phyloP scores from a whole-genome alignment of 345 rosid species.

The Aurinia saxatilis region DNA sequence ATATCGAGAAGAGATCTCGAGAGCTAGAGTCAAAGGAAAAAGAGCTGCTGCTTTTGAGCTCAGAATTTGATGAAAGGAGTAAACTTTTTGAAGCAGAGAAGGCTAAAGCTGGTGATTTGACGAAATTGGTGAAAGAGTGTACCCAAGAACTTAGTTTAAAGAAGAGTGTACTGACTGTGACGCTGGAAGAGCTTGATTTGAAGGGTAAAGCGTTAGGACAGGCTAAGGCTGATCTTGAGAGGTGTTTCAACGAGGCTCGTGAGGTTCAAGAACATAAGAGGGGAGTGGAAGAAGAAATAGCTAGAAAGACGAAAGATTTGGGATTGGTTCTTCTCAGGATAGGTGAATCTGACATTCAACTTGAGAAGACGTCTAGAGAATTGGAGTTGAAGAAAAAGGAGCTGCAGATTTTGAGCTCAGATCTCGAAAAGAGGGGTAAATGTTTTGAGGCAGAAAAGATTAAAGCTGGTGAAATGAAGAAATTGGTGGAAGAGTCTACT shows the following conservation, averaged over 20 bases:
- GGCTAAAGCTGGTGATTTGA: not conserved
- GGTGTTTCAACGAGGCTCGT: not conserved
- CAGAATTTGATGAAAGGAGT: not conserved
- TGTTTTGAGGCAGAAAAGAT: not conserved
- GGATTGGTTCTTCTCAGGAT: not conserved
- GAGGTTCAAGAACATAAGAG: not conserved
- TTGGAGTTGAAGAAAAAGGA: not conserved
- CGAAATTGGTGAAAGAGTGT: not conserved
- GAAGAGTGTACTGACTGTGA: not conserved
- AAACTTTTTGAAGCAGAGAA: not conserved
- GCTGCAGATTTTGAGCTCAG: not conserved
- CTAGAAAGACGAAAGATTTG: not conserved
- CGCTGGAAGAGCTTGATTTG: not conserved
- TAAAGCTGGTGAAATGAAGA: not conserved
- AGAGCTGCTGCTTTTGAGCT: not conserved
- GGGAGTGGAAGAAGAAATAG: not conserved
- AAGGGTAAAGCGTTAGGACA: not conserved
- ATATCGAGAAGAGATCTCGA: not conserved
- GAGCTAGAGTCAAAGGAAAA: not conserved
- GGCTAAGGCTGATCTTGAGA: not conserved
- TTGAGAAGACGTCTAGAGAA: not conserved
- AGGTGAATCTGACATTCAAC: not conserved
- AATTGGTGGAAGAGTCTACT: not conserved
- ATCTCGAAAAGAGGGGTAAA: not conserved
- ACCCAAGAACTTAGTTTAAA: not conserved